Conservation (phyloP, 1,284 basidiomycete genomes). For the Ustilago esculenta region DNA sequence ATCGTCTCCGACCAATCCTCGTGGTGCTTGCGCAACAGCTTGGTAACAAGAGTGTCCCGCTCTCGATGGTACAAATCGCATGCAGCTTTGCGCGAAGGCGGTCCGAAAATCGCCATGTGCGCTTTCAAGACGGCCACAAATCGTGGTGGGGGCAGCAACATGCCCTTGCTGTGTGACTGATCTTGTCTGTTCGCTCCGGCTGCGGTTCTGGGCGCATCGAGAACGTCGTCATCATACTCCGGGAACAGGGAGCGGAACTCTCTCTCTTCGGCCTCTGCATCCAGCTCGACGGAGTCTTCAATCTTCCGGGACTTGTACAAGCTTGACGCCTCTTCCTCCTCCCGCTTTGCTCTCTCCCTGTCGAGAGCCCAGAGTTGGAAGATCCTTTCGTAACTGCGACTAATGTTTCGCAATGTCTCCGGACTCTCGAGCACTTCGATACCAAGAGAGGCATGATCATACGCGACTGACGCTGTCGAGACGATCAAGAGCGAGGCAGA, state of each 20-base stretch:
- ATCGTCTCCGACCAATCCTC: conserved; percentile 34
- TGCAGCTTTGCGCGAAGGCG: neutral
- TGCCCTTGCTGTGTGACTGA: conserved; percentile 11
- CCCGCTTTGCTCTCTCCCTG: conserved; percentile 76
- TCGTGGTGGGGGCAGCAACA: conserved; percentile 30
- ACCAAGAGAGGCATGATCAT: conserved; percentile 27
- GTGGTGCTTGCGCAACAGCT: conserved; percentile 40
- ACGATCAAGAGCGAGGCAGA: conserved; percentile 45
- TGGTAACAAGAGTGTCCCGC: conserved; percentile 31
- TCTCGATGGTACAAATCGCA: conserved; percentile 15
- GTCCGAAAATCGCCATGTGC: conserved; percentile 51
- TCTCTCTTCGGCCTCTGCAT: conserved; percentile 76
- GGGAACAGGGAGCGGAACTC: conserved; percentile 87
- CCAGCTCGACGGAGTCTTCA: conserved; percentile 74
- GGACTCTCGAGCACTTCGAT: conserved; percentile 21
- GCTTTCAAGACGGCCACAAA: conserved; percentile 35
- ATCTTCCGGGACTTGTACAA: conserved; percentile 80
- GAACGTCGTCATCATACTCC: conserved; percentile 77
- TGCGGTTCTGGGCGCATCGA: conserved; percentile 30
- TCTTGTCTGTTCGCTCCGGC: conserved; percentile 7
- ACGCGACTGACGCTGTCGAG: conserved; percentile 28
- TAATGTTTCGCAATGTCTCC: conserved; percentile 31
- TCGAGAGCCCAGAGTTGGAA: conserved; percentile 85
- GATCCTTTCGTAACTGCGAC: conserved; percentile 75
- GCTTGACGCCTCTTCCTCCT: conserved; percentile 75